These are phyloP conservation scores for Sclerotinia subarctica DNA, from an alignment of 2,329 filamentous ascomycete species.

Conservation along the genomic window DNA sequence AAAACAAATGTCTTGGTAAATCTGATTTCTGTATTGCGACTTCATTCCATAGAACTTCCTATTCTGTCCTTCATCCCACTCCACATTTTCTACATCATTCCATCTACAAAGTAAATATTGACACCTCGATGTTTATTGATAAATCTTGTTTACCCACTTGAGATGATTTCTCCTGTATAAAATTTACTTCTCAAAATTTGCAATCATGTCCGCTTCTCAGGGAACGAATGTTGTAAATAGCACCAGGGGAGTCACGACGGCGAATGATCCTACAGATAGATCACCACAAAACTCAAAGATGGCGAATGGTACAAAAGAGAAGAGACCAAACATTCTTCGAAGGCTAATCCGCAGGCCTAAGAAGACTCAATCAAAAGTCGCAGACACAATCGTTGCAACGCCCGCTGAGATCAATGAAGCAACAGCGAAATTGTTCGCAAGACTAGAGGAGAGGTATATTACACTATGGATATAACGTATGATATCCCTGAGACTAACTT, in stretches of 20 bases:
- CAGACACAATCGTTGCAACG: neutral
- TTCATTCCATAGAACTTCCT: slow-evolving; percentile 7
- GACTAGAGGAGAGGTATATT: slow-evolving; percentile 7
- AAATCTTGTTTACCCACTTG: neutral
- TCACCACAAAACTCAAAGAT: neutral
- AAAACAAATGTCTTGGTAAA: neutral
- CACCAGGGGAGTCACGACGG: neutral
- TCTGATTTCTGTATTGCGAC: neutral
- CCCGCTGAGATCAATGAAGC: slow-evolving; percentile 16
- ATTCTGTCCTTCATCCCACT: slow-evolving; percentile 14
- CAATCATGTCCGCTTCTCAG: slow-evolving; percentile 11
- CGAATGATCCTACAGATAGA: neutral
- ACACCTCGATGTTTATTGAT: neutral
- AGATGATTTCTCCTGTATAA: neutral
- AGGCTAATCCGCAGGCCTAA: slow-evolving; percentile 10
- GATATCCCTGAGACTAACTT: neutral
- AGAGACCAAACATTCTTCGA: slow-evolving; percentile 14
- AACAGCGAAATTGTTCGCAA: slow-evolving; percentile 2
- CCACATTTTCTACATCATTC: slow-evolving; percentile 14
- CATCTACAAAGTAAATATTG: slow-evolving; percentile 10
- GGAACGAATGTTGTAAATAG: neutral
- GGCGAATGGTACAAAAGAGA: neutral
- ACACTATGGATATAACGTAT: neutral
- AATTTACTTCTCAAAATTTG: neutral
- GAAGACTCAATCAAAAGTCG: neutral